Evolutionary conservation across 73 alveolate genomes (phyloP).

Genomic region (Halteria grandinella): DNA sequence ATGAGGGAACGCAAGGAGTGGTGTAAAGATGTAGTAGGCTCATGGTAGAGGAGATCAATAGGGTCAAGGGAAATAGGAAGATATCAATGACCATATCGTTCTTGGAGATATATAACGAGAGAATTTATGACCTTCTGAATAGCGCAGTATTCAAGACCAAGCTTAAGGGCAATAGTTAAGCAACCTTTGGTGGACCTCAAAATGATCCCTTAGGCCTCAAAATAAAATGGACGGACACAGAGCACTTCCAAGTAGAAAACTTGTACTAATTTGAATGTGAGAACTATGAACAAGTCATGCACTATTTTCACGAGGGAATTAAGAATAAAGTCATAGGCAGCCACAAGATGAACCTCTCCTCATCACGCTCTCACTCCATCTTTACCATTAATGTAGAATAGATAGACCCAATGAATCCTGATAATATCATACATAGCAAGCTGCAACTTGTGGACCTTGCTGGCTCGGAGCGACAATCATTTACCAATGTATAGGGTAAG

Average conservation of each 20-base stretch:
- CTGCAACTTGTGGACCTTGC: constrained; percentile 96
- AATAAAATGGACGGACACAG: constrained; percentile 70
- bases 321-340: constrained; percentile 88
- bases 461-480: constrained; percentile 94
- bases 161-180: no score
- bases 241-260: constrained; percentile 70
- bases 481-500: constrained; percentile 83
- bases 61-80: no score
- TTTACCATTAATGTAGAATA: constrained; percentile 83
- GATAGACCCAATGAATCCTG: constrained; percentile 75
- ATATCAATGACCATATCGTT: constrained; percentile 24
- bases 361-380: constrained; percentile 92
- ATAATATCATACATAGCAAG: constrained; percentile 78
- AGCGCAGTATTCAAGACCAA: no score
- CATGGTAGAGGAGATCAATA: no score
- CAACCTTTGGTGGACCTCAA: no score
- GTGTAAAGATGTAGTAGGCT: constrained; percentile 2
- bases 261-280: constrained; percentile 65
- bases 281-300: constrained; percentile 61
- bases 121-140: constrained; percentile 47
- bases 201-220: no score
- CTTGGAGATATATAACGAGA: constrained; percentile 52
- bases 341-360: constrained; percentile 81
- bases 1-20: constrained; percentile 8
- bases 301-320: constrained; percentile 73